Evolutionary conservation across 441 rosid genomes (phyloP).

Genomic region (Arabidopsis lyrata): DNA sequence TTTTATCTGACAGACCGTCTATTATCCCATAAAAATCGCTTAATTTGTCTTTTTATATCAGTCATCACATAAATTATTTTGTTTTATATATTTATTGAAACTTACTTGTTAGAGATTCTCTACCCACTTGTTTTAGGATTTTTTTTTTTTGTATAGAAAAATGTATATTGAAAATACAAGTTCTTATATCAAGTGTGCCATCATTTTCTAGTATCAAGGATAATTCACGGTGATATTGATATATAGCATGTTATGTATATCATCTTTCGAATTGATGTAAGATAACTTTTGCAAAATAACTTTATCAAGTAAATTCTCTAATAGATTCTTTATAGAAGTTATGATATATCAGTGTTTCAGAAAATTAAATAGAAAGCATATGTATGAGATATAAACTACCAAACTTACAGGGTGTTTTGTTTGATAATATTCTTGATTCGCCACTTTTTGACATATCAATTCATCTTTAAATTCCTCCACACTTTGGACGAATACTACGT

Average conservation of each 20-base stretch:
- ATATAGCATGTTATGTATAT: background rate
- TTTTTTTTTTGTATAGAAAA: background rate
- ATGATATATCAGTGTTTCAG: background rate
- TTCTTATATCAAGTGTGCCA: background rate
- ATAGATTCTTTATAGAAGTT: background rate
- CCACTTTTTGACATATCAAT: constrained; percentile 35
- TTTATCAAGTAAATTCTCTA: constrained; percentile 17
- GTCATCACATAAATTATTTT: background rate
- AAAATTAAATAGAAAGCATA: background rate
- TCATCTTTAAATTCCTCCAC: constrained; percentile 26
- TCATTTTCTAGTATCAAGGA: background rate
- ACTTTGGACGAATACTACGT: constrained; percentile 19
- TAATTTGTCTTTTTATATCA: background rate
- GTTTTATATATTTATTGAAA: background rate
- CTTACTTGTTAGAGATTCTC: background rate
- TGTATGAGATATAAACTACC: constrained; percentile 20
- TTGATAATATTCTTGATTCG: constrained; percentile 29
- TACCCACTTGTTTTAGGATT: background rate
- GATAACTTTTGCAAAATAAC: background rate
- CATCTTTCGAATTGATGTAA: background rate
- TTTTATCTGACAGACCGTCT: background rate
- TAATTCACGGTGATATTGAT: background rate
- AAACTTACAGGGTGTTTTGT: constrained; percentile 19
- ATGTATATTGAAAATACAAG: background rate
- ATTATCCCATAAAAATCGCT: background rate